Evolutionary conservation across 2,329 filamentous ascomycete genomes (phyloP).

Genomic region (Hypoxylon sp.): DNA sequence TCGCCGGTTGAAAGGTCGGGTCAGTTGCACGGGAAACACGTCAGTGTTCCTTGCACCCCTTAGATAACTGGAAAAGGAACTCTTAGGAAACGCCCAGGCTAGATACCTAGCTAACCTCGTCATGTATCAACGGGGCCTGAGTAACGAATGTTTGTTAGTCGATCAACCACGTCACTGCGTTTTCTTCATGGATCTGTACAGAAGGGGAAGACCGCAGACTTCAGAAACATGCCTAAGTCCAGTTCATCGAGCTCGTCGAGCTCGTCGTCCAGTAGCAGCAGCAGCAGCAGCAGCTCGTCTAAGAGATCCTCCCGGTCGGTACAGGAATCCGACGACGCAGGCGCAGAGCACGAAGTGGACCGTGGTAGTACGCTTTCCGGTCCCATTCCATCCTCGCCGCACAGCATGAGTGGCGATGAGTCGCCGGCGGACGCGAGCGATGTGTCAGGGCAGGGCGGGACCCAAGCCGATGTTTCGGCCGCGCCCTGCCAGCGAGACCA

Average conservation of each 20-base stretch:
- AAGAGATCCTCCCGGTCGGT: slow-evolving; percentile 7
- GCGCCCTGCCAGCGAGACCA: not conserved
- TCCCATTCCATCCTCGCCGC: slow-evolving; percentile 9
- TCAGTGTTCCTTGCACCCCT: too few species aligned
- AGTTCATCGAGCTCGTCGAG: slow-evolving; percentile 28
- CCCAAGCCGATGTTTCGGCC: not conserved
- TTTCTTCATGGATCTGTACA: too few species aligned
- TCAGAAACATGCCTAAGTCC: slow-evolving; percentile 13
- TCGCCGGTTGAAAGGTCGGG: too few species aligned
- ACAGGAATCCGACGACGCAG: slow-evolving; percentile 3
- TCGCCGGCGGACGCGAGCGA: not conserved
- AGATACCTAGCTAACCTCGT: not conserved
- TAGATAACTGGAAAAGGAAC: too few species aligned
- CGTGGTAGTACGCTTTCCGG: not conserved
- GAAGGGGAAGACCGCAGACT: not conserved
- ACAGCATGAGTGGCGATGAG: not conserved
- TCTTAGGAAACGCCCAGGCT: too few species aligned
- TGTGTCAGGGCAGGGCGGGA: too few species aligned
- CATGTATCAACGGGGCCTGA: not conserved
- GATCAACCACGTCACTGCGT: not conserved
- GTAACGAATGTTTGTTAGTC: not conserved
- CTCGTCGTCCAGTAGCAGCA: too few species aligned
- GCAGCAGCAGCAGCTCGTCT: not conserved
- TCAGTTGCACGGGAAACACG: too few species aligned
- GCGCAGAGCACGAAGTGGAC: not conserved